A percentile compares a stretch with the other conserved stretches of the same genome.
Evolutionary conservation across 2,329 filamentous ascomycete genomes (phyloP).

Genomic region (Beauveria australis): DNA sequence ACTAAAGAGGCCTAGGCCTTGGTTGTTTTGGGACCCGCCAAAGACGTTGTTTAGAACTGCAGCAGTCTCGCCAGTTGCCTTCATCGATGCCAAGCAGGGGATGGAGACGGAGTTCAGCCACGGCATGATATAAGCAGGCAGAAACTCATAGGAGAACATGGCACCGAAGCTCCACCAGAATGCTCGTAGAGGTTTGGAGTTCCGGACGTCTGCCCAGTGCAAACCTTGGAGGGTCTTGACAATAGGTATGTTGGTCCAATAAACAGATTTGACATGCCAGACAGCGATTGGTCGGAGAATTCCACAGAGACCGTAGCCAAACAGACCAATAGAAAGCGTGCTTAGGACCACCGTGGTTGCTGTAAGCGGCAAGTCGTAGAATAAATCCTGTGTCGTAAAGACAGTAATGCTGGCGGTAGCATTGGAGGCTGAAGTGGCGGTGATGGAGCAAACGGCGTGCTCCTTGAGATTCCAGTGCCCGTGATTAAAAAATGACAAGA

Average conservation of each 20-base stretch:
- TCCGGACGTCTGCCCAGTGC: constrained; percentile 43
- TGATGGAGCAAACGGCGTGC: constrained; percentile 45
- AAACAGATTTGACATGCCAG: constrained; percentile 48
- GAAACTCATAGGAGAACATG: constrained; percentile 44
- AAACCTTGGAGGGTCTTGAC: constrained; percentile 47
- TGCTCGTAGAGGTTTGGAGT: constrained; percentile 40
- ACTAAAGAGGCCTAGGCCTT: constrained; percentile 41
- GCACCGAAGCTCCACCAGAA: constrained; percentile 43
- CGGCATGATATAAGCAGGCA: constrained; percentile 47
- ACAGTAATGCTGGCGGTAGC: constrained; percentile 33
- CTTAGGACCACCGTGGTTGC: constrained; percentile 38
- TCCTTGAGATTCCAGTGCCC: constrained; percentile 48
- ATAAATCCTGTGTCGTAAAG: constrained; percentile 42
- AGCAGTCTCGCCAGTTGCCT: constrained; percentile 38
- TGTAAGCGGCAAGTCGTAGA: constrained; percentile 40
- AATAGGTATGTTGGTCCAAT: constrained; percentile 44
- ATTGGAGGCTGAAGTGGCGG: constrained; percentile 45
- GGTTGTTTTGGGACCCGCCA: constrained; percentile 43
- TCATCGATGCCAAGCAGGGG: constrained; percentile 44
- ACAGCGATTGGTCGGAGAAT: constrained; percentile 45
- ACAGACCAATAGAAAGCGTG: constrained; percentile 45
- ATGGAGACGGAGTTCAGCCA: constrained; percentile 49
- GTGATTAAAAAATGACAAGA: constrained; percentile 39
- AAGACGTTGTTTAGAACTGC: constrained; percentile 38
- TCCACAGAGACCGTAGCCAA: constrained; percentile 47